phyloP scores from a whole-genome alignment of 2,329 filamentous ascomycete species.

The Penicillium digitatum region DNA sequence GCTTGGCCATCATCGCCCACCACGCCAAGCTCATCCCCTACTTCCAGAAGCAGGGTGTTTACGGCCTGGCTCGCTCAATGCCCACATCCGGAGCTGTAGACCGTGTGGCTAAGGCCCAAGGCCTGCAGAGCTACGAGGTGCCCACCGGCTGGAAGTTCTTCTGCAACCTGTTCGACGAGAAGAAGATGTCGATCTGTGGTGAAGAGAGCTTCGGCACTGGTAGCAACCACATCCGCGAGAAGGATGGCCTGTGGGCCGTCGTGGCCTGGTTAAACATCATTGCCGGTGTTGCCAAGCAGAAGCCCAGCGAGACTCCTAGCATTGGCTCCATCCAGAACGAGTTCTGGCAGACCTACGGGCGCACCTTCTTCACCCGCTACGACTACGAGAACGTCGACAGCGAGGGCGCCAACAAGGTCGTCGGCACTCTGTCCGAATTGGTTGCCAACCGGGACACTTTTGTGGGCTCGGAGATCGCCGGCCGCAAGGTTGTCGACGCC shows the following conservation, averaged over 20 bases:
- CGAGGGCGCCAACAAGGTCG: slow-evolving; percentile 85
- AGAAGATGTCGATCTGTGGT: slow-evolving; percentile 97
- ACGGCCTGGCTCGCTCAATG: slow-evolving; percentile 94
- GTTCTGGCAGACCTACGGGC: slow-evolving; percentile 94
- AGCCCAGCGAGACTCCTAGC: slow-evolving; percentile 74
- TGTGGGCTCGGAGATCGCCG: slow-evolving; percentile 74
- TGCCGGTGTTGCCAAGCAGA: slow-evolving; percentile 81
- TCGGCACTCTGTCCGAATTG: slow-evolving; percentile 72
- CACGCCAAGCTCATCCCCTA: slow-evolving; percentile 95
- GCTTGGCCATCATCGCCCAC: slow-evolving; percentile 95
- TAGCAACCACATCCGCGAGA: slow-evolving; percentile 98
- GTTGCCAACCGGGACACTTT: slow-evolving; percentile 71
- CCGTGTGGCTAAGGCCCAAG: slow-evolving; percentile 91
- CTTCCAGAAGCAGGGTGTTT: slow-evolving; percentile 96
- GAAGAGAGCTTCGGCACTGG: slow-evolving; percentile 98
- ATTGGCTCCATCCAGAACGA: slow-evolving; percentile 95
- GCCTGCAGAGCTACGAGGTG: slow-evolving; percentile 88
- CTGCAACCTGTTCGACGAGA: slow-evolving; percentile 87
- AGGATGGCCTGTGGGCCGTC: slow-evolving; percentile 96
- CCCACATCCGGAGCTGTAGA: slow-evolving; percentile 94
- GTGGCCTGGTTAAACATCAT: slow-evolving; percentile 99
- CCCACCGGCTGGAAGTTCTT: slow-evolving; percentile 99
- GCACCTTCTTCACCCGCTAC: slow-evolving; percentile 98
- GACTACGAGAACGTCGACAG: slow-evolving; percentile 96
- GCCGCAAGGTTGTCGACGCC: slow-evolving; percentile 79